These are phyloP conservation scores for Pisolithus marmoratus DNA, from an alignment of 768 basidiomycete genomes.

Conservation along the genomic window DNA sequence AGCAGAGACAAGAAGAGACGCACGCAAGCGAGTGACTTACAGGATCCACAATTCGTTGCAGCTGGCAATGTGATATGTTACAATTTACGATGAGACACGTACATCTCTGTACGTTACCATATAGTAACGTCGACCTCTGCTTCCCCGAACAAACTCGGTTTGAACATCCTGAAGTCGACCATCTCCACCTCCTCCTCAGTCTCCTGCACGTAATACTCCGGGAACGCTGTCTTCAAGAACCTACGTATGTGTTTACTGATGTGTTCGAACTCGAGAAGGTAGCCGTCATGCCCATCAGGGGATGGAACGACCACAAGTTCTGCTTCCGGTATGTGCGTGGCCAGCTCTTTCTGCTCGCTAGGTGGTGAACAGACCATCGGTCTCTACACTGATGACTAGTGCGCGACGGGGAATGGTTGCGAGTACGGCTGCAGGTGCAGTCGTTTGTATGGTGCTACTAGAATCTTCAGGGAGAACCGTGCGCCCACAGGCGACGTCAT, in stretches of 20 bases:
- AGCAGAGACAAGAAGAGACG: too few relatives aligned
- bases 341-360: conserved; percentile 80
- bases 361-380: conserved; percentile 95
- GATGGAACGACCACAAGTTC: conserved; percentile 78
- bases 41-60: too few relatives aligned
- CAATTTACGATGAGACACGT: too few relatives aligned
- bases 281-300: conserved; percentile 96
- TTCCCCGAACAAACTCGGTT: conserved; percentile 95
- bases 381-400: conserved; percentile 84
- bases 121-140: conserved; percentile 88
- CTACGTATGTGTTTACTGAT: conserved; percentile 75
- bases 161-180: conserved; percentile 70
- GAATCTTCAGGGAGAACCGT: conserved; percentile 10
- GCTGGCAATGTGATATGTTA: too few relatives aligned
- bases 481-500: conserved; percentile 77
- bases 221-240: conserved; percentile 70
- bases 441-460: conserved; percentile 9
- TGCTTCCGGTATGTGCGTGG: conserved; percentile 70
- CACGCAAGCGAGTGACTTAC: too few relatives aligned
- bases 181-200: conserved; percentile 31
- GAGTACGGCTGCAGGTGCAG: conserved; percentile 51
- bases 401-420: conserved; percentile 68
- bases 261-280: conserved; percentile 92
- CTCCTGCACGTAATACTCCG: conserved; percentile 51
- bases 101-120: too few relatives aligned